Evolutionary conservation across 306 rosid genomes (phyloP).

Genomic region (Lotus japonicus): DNA sequence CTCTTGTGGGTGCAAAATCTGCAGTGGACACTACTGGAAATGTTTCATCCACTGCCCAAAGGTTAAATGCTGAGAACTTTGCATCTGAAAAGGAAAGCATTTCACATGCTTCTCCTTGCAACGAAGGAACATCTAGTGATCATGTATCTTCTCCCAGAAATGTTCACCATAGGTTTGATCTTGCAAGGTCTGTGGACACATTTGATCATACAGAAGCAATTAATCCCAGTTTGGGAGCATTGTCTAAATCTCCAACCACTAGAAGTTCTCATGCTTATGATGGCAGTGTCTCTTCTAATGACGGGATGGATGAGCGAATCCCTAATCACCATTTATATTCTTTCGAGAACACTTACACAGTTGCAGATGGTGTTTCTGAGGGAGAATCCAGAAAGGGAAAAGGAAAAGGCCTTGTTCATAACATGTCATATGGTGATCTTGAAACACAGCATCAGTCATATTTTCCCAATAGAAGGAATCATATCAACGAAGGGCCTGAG

Average conservation of each 20-base stretch:
- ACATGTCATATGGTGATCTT: constrained; percentile 30
- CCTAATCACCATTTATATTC: constrained; percentile 24
- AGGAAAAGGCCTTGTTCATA: constrained; percentile 29
- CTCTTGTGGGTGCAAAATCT: constrained; percentile 18
- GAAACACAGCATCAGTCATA: constrained; percentile 27
- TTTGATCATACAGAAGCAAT: constrained; percentile 28
- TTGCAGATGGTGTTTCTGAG: constrained; percentile 25
- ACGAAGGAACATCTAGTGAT: constrained; percentile 31
- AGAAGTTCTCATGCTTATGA: constrained; percentile 60
- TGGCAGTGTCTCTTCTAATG: constrained; percentile 70
- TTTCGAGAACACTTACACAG: constrained; percentile 22
- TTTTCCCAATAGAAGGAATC: constrained; percentile 29
- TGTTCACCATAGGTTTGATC: constrained; percentile 19
- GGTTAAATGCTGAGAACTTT: constrained; percentile 20
- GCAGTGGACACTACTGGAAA: constrained; percentile 22
- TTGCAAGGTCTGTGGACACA: constrained; percentile 27
- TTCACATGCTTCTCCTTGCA: constrained; percentile 15
- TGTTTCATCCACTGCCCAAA: constrained; percentile 30
- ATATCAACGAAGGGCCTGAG: constrained; percentile 28
- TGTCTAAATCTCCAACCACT: constrained; percentile 42
- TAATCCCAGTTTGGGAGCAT: constrained; percentile 29
- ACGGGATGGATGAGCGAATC: constrained; percentile 49
- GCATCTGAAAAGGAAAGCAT: constrained; percentile 25
- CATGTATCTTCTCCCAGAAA: constrained; percentile 19
- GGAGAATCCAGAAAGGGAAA: constrained; percentile 38